phyloP scores from a whole-genome alignment of 164 flowering plant species.

The Stephania cephalantha region DNA sequence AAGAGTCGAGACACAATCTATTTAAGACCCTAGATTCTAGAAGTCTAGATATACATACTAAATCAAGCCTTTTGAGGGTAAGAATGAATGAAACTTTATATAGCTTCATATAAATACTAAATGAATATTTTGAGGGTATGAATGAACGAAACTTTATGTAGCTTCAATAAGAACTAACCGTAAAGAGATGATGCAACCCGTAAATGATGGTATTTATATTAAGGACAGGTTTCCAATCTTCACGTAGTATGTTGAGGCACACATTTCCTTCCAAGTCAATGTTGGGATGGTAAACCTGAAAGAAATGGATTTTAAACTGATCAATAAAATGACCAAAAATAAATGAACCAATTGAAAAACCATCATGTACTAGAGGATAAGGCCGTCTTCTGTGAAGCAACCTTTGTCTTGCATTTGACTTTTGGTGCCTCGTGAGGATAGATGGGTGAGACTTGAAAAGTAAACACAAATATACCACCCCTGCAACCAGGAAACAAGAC shows the following conservation, averaged over 20 bases:
- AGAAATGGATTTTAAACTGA: not conserved
- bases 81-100: not conserved
- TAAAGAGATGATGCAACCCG: constrained; percentile 65
- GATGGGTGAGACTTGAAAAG: constrained; percentile 56
- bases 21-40: too few species aligned
- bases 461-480: constrained; percentile 54
- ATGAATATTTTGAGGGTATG: too few species aligned
- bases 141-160: not conserved
- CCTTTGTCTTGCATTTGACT: constrained; percentile 83
- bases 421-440: constrained; percentile 86
- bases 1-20: too few species aligned
- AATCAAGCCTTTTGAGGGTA: too few species aligned
- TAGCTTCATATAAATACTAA: not conserved
- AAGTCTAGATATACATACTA: too few species aligned
- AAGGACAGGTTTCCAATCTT: constrained; percentile 84
- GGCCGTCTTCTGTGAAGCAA: constrained; percentile 12
- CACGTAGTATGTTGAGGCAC: constrained; percentile 75
- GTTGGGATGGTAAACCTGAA: constrained; percentile 79
- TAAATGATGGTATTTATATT: constrained; percentile 66
- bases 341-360: not conserved
- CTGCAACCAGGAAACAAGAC: constrained; percentile 24
- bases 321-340: not conserved
- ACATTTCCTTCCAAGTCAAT: constrained; percentile 83
- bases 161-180: constrained; percentile 30
- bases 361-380: not conserved